phyloP scores from a whole-genome alignment of 1,284 basidiomycete species.

The Pseudomicrostroma phylloplanum region DNA sequence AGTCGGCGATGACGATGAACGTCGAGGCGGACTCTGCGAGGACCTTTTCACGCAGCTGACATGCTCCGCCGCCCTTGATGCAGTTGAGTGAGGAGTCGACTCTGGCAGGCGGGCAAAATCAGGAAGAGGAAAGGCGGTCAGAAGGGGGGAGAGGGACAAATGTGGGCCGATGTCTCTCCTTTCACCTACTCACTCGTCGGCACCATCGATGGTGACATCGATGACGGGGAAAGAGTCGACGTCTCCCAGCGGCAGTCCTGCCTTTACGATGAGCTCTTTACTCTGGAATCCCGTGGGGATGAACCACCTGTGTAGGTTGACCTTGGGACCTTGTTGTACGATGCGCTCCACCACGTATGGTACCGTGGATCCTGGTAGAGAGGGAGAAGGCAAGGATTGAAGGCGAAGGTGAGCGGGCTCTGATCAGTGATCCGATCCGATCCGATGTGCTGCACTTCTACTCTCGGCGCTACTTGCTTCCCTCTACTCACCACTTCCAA shows the following conservation, averaged over 20 bases:
- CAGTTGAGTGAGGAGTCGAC: conserved; percentile 83
- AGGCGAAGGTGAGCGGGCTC: background rate
- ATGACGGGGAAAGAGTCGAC: conserved; percentile 66
- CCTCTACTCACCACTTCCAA: conserved; percentile 31
- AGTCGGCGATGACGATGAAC: conserved; percentile 92
- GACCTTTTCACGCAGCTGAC: conserved; percentile 94
- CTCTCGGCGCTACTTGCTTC: too few species aligned
- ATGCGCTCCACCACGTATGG: conserved; percentile 96
- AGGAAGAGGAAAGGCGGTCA: background rate
- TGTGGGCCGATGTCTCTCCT: background rate
- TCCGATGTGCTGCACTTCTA: background rate
- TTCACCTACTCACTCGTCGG: conserved; percentile 62
- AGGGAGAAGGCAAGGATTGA: background rate
- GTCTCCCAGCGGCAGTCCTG: conserved; percentile 73
- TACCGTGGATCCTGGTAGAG: conserved; percentile 73
- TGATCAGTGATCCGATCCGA: background rate
- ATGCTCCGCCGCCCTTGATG: conserved; percentile 96
- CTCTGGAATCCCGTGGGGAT: conserved; percentile 74
- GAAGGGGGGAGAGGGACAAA: background rate
- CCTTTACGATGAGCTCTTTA: conserved; percentile 82
- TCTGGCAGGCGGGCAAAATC: conserved; percentile 55
- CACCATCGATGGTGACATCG: conserved; percentile 94
- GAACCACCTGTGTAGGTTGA: conserved; percentile 61
- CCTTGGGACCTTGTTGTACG: conserved; percentile 68
- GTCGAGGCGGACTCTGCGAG: conserved; percentile 80